A percentile compares a stretch with the other conserved stretches of the same genome.
phyloP scores from a whole-genome alignment of 139 green algal species.

The Chara braunii region DNA sequence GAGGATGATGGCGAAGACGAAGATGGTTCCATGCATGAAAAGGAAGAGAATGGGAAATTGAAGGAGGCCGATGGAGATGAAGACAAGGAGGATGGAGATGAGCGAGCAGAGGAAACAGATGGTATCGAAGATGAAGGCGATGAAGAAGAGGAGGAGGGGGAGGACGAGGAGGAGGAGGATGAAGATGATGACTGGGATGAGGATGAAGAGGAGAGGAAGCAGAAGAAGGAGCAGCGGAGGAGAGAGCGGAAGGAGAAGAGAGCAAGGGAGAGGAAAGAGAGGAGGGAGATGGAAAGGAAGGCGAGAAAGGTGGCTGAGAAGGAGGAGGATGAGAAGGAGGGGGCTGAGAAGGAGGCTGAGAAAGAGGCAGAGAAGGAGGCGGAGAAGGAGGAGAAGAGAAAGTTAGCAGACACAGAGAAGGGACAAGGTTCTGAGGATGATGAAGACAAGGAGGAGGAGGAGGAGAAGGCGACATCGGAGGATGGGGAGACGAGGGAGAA shows the following conservation, averaged over 20 bases:
- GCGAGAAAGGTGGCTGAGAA: conserved; percentile 5
- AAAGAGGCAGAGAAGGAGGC: no score
- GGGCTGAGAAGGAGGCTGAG: no score
- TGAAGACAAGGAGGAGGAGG: conserved; percentile 1
- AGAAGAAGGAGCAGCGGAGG: conserved; percentile 14
- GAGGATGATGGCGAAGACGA: conserved; percentile 7
- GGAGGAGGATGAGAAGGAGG: background rate
- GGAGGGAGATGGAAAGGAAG: background rate
- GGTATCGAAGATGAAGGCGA: no score
- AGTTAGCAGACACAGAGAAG: background rate
- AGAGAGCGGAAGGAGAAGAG: conserved; percentile 11
- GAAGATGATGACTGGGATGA: conserved; percentile 53
- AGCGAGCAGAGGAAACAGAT: no score
- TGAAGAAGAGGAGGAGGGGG: no score
- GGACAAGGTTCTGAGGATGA: background rate
- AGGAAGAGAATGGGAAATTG: conserved; percentile 1
- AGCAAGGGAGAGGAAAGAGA: conserved; percentile 5
- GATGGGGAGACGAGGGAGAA: no score
- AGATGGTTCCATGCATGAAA: background rate
- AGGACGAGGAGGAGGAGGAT: conserved; percentile 1
- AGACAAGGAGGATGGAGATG: no score
- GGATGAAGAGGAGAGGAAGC: conserved; percentile 60
- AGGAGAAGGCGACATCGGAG: no score
- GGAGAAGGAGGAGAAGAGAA: no score
- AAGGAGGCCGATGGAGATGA: background rate